Base-by-base conservation (phyloP, 768 basidiomycete species). In the Termitomyces heimii region DNA sequence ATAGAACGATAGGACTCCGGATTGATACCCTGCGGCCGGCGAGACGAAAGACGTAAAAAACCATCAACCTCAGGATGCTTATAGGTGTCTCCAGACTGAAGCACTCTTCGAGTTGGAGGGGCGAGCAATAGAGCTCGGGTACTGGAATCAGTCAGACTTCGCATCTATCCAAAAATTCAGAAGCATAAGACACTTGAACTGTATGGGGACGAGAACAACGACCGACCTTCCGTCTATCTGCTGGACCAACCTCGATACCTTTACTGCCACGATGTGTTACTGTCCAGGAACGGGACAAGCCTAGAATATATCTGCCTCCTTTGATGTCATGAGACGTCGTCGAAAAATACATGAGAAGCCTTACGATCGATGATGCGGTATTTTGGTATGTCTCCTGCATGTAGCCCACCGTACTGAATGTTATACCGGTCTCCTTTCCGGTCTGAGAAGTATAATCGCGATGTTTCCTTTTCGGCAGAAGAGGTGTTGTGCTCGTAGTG, bases 11-110 rank as follows among this genome's bases (percentile, higher is more conserved):
- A 83, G 14, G 75, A 70, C 52, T 77, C 74, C 53, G 78, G 71
- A 12, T 62, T 47, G 42, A 63, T 60, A 52, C 60, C 51, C 32
- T 53, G 58, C 54, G 68, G 56, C n/a, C 67, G 66, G 16, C 71
- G 70, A 16, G 83, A 77, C 18, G 82, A 74, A 9, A 91, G 71
- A 40, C 75, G 81, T 29, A 91, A 71, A 64, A 88, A 84, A 9
- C 87, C 88, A 59, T 88, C 80, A n/a, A 77, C 65, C 68, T 89
- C 88, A 56, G 81, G 72, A 64, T 85, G 82, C 63, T 77, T 83
- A 62, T 74, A 70, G 49, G 63, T 65, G 55, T 73, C 66, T 44
- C 69, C 58, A 39, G 76, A 66, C 26, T 69, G 63, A 20, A 76
- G 55, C n/a, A 88, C 66, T 54, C 76, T 77, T 53, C 80, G 78